Percentiles rank a stretch among this genome's conserved stretches.
phyloP scores from a whole-genome alignment of 2,329 filamentous ascomycete species.

The Cryphonectria naterciae region DNA sequence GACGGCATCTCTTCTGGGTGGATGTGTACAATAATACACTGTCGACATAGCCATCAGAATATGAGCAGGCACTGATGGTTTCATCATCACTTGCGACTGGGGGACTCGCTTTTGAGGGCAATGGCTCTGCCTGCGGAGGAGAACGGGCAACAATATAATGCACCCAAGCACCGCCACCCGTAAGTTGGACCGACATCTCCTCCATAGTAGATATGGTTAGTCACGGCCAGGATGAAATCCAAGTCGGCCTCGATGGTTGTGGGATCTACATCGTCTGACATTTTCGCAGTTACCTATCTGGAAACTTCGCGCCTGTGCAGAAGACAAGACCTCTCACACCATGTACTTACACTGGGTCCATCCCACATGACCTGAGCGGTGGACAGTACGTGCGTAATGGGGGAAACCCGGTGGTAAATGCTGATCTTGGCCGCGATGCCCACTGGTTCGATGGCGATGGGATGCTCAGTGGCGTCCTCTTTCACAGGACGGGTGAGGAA shows the following conservation, averaged over 20 bases:
- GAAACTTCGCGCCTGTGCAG: slow-evolving; percentile 72
- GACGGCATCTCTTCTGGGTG: not conserved
- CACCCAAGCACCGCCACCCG: not conserved
- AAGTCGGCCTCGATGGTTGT: not conserved
- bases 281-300: slow-evolving; percentile 59
- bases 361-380: slow-evolving; percentile 67
- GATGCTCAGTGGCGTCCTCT: slow-evolving; percentile 72
- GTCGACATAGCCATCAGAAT: not conserved
- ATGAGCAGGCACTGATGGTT: not conserved
- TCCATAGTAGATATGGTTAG: not conserved
- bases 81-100: not conserved
- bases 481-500: slow-evolving; percentile 48
- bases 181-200: not conserved
- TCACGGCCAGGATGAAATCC: not conserved
- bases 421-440: slow-evolving; percentile 62
- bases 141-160: not conserved
- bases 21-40: not conserved
- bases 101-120: not conserved
- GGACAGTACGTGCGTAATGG: slow-evolving; percentile 76
- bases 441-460: slow-evolving; percentile 80
- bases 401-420: slow-evolving; percentile 67
- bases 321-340: slow-evolving; percentile 57
- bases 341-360: slow-evolving; percentile 60
- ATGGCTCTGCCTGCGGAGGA: not conserved
- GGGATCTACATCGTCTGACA: not conserved